A percentile compares a stretch with the other conserved stretches of the same genome.
Conservation (phyloP, 371 early-diverging fungal genomes). For the Rhizopus delemar region DNA sequence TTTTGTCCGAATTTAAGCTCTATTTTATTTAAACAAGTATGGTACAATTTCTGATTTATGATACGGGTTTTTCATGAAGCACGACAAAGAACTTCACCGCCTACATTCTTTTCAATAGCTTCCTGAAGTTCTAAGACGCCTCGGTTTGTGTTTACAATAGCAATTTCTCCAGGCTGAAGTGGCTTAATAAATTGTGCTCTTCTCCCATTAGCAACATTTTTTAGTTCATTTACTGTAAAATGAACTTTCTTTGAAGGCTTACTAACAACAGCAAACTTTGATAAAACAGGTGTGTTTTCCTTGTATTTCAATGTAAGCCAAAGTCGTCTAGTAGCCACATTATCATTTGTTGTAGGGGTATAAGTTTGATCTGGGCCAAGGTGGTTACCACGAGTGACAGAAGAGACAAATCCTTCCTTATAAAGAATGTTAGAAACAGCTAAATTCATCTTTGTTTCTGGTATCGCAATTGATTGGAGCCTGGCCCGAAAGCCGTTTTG, state of each 20-base stretch:
- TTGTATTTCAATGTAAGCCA: conserved; percentile 95
- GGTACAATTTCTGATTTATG: too few species aligned
- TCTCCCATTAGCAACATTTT: conserved; percentile 69
- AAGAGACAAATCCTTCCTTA: conserved; percentile 88
- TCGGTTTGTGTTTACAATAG: conserved; percentile 82
- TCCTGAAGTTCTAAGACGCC: conserved; percentile 92
- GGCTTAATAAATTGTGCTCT: conserved; percentile 78
- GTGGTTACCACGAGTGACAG: conserved; percentile 80
- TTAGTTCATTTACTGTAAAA: conserved; percentile 80
- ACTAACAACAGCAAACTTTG: conserved; percentile 70
- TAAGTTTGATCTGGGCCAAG: conserved; percentile 67
- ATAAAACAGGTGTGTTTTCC: conserved; percentile 80
- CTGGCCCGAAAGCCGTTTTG: conserved; percentile 88
- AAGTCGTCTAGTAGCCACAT: conserved; percentile 83
- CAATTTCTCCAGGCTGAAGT: conserved; percentile 87
- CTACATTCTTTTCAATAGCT: conserved; percentile 81
- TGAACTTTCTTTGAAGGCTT: conserved; percentile 83
- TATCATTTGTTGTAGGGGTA: conserved; percentile 81
- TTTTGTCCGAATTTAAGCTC: too few species aligned
- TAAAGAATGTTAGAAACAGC: conserved; percentile 86
- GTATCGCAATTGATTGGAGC: conserved; percentile 82
- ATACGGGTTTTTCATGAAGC: conserved; percentile 32
- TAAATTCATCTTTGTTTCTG: conserved; percentile 87
- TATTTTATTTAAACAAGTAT: too few species aligned
- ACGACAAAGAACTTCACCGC: conserved; percentile 89